These are phyloP conservation scores for Aspergillus ruber DNA, from an alignment of 2,329 filamentous ascomycete species.

Conservation along the genomic window DNA sequence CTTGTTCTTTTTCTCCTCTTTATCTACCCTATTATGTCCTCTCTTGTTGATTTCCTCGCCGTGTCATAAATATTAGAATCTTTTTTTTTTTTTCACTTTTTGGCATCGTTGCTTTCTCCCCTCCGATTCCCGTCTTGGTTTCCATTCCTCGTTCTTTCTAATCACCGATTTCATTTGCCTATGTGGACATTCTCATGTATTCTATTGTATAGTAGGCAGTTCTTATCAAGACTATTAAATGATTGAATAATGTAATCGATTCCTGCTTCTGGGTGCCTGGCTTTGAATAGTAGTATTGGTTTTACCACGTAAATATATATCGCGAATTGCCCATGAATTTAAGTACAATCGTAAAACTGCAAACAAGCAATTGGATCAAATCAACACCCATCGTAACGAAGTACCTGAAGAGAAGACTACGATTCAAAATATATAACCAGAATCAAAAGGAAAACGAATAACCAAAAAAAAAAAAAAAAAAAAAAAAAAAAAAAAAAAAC, in stretches of 20 bases:
- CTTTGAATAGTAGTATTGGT: too few species aligned
- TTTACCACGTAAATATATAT: too few species aligned
- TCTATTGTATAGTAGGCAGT: conserved; percentile 24
- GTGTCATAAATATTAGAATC: conserved; percentile 22
- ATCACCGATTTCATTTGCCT: not conserved
- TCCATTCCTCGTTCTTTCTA: not conserved
- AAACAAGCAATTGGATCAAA: too few species aligned
- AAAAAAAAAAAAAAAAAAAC: conserved; percentile 1
- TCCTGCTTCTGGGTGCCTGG: too few species aligned
- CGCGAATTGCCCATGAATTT: too few species aligned
- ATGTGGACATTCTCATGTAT: conserved; percentile 10
- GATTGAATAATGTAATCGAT: not conserved
- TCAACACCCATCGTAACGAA: too few species aligned
- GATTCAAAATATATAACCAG: too few species aligned
- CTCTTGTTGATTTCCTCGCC: conserved; percentile 7
- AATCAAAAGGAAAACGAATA: conserved; percentile 1
- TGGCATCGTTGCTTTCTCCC: not conserved
- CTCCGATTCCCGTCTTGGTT: conserved; percentile 2
- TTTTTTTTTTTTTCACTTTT: conserved; percentile 2
- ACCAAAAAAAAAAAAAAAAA: not conserved
- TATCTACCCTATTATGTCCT: conserved; percentile 20
- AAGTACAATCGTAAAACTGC: too few species aligned
- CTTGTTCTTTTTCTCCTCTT: conserved; percentile 16
- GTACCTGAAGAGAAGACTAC: too few species aligned
- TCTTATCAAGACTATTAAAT: not conserved